Evolutionary conservation across 148 eudicot species (phyloP).

Genomic region (Silene conica): DNA sequence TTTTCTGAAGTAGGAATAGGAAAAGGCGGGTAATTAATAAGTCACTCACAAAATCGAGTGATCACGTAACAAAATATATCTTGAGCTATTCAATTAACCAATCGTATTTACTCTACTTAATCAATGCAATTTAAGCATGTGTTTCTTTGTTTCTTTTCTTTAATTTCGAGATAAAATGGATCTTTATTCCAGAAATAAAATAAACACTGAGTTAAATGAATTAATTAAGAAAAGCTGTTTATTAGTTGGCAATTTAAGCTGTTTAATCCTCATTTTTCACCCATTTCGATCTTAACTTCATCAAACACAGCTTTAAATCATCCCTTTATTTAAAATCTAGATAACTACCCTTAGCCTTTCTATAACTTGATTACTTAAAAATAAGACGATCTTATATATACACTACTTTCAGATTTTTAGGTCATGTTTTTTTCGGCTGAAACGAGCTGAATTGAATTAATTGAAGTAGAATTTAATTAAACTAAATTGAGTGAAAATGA

Average conservation of each 20-base stretch:
- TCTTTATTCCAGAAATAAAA: constrained; percentile 13
- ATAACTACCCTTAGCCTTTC: background rate
- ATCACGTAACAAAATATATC: background rate
- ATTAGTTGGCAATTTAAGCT: background rate
- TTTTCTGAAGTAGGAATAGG: constrained; percentile 13
- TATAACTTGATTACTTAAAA: too few relatives aligned
- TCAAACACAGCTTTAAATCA: background rate
- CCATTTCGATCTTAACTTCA: background rate
- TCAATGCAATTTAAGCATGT: constrained; percentile 19
- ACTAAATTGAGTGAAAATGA: too few relatives aligned
- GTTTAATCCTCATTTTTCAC: background rate
- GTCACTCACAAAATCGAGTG: background rate
- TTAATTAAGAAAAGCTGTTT: background rate
- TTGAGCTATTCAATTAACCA: constrained; percentile 5
- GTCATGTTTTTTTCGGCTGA: too few relatives aligned
- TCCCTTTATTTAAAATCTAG: background rate
- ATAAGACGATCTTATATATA: too few relatives aligned
- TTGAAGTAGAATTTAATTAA: too few relatives aligned
- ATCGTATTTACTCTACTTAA: constrained; percentile 13
- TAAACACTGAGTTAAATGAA: constrained; percentile 6
- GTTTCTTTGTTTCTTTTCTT: background rate
- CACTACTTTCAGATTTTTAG: too few relatives aligned
- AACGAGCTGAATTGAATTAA: too few relatives aligned
- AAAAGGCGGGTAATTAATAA: constrained; percentile 3
- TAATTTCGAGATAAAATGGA: background rate